Base-by-base conservation (phyloP, 2,329 filamentous ascomycete species). In the Trichophyton verrucosum region DNA sequence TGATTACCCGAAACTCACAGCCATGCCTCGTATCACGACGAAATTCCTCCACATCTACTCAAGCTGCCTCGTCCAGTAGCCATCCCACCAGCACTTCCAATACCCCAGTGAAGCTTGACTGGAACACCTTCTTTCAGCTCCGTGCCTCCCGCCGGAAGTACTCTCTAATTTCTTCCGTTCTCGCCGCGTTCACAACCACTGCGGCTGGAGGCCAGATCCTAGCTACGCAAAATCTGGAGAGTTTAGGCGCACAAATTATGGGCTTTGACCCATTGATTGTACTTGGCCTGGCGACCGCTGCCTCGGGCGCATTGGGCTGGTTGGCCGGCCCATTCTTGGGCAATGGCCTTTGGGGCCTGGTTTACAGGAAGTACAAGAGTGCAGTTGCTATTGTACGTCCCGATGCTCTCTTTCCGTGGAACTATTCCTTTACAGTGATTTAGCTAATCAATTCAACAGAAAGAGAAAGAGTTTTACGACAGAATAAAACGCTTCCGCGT, bases 401-500 rank as follows among this genome's bases (percentile, higher is more conserved):
- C 2, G 30, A 42, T 44, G 57, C 58, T 57, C 51, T 44, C 44
- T 61, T 53, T 24, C n/a, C 38, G 2, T 22, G 38, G 13, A 38
- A 13, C 8, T 1, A 38, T 38, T 11, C 11, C 33, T 38, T 38
- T 40, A 9, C 2, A 30, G 17, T 8, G 36, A 13, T n/a, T 40
- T n/a, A 6, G 20, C 42, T 51, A 30, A 17, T 59, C 15, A 13
- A 27, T 61, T 30, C 61, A 66, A 61, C 67, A 89, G 82, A 97
- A 96, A 82, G 94, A 99, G 77, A 89, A 86, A 69, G 87, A 92
- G 73, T 96, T 99, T 78, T 96, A 92, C 75, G 84, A 86, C 63
- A 83, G 92, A 66, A 89, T 99, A 76, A 94, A 91, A 80, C 89
- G 87, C 75, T 87, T 94, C 77, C 86, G 94, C 27, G 92, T 95